These are phyloP conservation scores for Solanum pinnatisectum DNA, from an alignment of 257 asterid species.

Conservation along the genomic window DNA sequence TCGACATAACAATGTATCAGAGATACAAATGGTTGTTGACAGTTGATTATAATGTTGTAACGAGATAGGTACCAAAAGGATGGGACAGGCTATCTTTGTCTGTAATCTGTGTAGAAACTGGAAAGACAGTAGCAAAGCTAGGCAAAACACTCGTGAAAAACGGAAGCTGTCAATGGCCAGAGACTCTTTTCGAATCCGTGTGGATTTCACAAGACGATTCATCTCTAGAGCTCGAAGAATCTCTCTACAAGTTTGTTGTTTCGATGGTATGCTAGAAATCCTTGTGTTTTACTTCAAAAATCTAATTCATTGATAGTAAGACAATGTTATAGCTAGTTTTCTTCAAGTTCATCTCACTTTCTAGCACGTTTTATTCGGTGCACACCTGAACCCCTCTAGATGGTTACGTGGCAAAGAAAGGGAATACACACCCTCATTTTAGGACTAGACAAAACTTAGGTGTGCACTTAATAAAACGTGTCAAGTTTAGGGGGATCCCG, in stretches of 20 bases:
- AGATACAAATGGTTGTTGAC: not conserved
- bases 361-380: not conserved
- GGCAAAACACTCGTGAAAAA: conserved; percentile 58
- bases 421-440: not conserved
- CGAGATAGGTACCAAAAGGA: conserved; percentile 82
- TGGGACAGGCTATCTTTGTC: conserved; percentile 77
- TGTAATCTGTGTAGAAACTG: conserved; percentile 52
- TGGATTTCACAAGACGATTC: conserved; percentile 43
- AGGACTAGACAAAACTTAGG: not conserved
- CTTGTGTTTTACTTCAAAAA: not conserved
- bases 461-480: not conserved
- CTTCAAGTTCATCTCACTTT: not conserved
- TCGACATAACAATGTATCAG: not conserved
- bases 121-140: conserved; percentile 54
- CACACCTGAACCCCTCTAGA: not conserved
- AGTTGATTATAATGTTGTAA: not conserved
- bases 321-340: not conserved
- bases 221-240: conserved; percentile 48
- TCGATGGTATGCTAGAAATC: conserved; percentile 40
- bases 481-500: not conserved
- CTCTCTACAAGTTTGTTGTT: conserved; percentile 54
- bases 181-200: conserved; percentile 58
- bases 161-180: conserved; percentile 80
- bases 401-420: not conserved
- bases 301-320: not conserved